phyloP scores from a whole-genome alignment of 768 basidiomycete genomes.

The Clavaria fumosa region DNA sequence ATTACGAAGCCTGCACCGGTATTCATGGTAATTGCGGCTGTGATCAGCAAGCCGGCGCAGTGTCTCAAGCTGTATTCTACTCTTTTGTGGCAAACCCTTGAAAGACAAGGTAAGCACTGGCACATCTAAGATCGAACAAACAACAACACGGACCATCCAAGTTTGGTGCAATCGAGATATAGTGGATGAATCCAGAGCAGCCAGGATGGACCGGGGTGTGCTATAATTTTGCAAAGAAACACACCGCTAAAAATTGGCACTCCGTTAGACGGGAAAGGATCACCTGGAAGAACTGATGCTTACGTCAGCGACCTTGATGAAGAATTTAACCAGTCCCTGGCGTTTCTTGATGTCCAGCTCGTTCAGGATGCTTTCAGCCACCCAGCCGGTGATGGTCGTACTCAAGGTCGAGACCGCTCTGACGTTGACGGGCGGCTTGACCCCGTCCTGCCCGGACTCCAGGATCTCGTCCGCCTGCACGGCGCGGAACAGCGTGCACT shows the following conservation, averaged over 20 bases:
- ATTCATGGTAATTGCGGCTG: conserved; percentile 79
- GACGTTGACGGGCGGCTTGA: conserved; percentile 50
- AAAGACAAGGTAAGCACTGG: conserved; percentile 4
- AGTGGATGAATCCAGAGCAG: conserved; percentile 90
- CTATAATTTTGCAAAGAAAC: conserved; percentile 76
- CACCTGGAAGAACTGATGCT: conserved; percentile 14
- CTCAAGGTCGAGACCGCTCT: conserved; percentile 77
- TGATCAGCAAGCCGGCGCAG: conserved; percentile 84
- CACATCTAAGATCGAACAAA: not conserved
- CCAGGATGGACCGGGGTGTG: conserved; percentile 82
- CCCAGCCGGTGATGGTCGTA: conserved; percentile 90
- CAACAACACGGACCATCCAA: conserved; percentile 56
- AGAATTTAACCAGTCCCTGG: conserved; percentile 68
- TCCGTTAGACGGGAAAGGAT: conserved; percentile 5
- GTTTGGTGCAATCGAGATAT: conserved; percentile 87
- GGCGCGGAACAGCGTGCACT: conserved; percentile 71
- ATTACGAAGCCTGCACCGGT: conserved; percentile 73
- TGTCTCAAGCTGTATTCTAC: conserved; percentile 59
- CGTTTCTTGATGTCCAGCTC: conserved; percentile 84
- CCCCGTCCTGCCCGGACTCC: conserved; percentile 63
- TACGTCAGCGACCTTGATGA: conserved; percentile 86
- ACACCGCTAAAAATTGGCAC: conserved; percentile 49
- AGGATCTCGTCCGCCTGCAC: conserved; percentile 84
- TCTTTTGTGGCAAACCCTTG: conserved; percentile 77
- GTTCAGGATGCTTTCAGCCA: conserved; percentile 84